Evolutionary conservation across 306 rosid genomes (phyloP), one percentile per base, ranked within the genome.

Genomic region (Boehmeria nivea): DNA sequence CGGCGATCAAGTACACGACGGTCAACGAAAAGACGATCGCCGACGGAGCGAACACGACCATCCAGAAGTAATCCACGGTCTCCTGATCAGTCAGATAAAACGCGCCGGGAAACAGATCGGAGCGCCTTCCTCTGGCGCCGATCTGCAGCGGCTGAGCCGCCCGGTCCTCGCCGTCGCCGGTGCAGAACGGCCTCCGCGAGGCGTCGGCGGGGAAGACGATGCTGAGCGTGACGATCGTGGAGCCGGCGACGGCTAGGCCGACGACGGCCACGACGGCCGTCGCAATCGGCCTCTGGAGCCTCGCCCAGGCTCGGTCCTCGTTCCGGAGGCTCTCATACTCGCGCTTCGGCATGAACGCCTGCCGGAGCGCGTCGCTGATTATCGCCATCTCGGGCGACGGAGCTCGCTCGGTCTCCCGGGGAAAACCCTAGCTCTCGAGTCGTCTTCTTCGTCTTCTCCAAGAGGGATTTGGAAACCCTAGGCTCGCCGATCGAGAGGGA

Each of bases 311-410:
- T 15, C 80, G 85, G 11, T 91, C 95, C 66, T 91, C 99, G 54
- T 83, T 90, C 61, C 94, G 68, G 54, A 91, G 96, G 60, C 72
- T 70, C 80, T 78, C 81, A 65, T 87, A 91, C 81, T 87, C 95
- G 59, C 71, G 94, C 78, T 83, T 91, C 28, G 83, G 96, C 96
- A 87, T 91, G 72, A 91, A 91, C 19, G 86, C 96, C 73, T 87
- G 95, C 44, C 94, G 95, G 65, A 91, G 95, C 65, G 99, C 99
- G 75, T 81, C 94, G 64, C 95, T 82, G 53, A 91, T 81, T 18
- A 84, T 74, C 65, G 73, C 86, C 99, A 91, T 91, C 51, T 40
- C 51, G 58, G 43, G 46, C 51, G 22, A 26, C 23, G 16, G 45
- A n/a, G n/a, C n/a, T n/a, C n/a, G n/a, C n/a, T n/a, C n/a, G n/a